Base-by-base conservation (phyloP, 768 basidiomycete species). In the Royoungia palumana region DNA sequence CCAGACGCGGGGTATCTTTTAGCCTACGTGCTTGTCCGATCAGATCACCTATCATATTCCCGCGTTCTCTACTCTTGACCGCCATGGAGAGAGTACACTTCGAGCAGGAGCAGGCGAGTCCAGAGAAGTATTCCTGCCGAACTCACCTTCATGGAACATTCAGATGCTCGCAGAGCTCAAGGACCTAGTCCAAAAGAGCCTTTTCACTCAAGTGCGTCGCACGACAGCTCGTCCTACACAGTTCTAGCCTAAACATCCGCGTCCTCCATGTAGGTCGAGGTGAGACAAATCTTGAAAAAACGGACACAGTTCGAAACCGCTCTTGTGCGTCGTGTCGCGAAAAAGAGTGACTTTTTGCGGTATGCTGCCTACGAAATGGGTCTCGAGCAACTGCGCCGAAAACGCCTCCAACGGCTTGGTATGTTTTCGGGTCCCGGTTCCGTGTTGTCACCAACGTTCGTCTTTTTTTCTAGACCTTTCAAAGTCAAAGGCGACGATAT, bases 161-260 rank as follows among this genome's bases (percentile, higher is more conserved):
- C 63, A 88, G 81, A 94, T 94, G 83, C 89, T 95, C 81, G 81
- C 85, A 40, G 94, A 96, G 83, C 86, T 95, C 65, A 94, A 91
- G 69, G 92, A 94, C 69, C 75, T 95, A 11, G 82, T 87, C 51
- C 81, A 92, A 58, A 92, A 89, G 69, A 80, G 79, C 56, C 69
- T 96, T 35, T 95, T 97, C 66, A 86, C 87, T 0, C 75, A 82
- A 70, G 88, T 89, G 61, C 65, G 81, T 68, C 41, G 24, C 46
- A 14, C 34, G 11, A 25, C 21, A 28, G 13, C 28, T 14, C 20
- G 14, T 35, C 27, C 11, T 28, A 10, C 27, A 28, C 12, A 19
- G 20, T 34, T 27, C 40, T 39, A 19, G 35, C 35, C 8, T 46
- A 54, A 20, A 49, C 11, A 32, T 38, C 51, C 36, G 49, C 43